phyloP scores from a whole-genome alignment of 257 asterid genomes.

The Solanum acaule region DNA sequence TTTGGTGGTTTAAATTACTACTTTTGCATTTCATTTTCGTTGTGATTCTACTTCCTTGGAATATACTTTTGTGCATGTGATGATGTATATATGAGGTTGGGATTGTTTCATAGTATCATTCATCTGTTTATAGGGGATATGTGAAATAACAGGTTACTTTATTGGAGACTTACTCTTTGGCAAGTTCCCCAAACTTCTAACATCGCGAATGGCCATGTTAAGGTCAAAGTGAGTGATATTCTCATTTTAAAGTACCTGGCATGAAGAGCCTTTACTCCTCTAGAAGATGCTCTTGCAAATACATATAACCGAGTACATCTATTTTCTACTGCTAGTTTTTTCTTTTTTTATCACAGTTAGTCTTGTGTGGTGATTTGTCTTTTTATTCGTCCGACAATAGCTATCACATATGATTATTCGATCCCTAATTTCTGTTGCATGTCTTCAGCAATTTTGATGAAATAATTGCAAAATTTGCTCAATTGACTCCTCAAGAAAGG shows the following conservation, averaged over 20 bases:
- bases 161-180: neutral
- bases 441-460: conserved; percentile 68
- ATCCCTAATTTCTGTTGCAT: neutral
- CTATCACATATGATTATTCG: neutral
- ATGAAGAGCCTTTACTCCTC: neutral
- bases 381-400: neutral
- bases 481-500: conserved; percentile 73
- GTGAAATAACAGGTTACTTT: neutral
- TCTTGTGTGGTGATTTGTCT: neutral
- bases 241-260: neutral
- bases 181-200: neutral
- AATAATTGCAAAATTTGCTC: conserved; percentile 73
- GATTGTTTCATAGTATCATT: neutral
- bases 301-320: neutral
- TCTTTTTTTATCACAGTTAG: neutral
- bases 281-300: neutral
- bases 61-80: neutral
- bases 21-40: neutral
- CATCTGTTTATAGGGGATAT: neutral
- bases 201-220: neutral
- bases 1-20: neutral
- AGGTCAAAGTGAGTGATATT: neutral
- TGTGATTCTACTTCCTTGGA: neutral
- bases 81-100: neutral
- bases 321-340: neutral